Evolutionary conservation across 2,329 filamentous ascomycete species (phyloP).

Genomic region (Davidsoniella australis): DNA sequence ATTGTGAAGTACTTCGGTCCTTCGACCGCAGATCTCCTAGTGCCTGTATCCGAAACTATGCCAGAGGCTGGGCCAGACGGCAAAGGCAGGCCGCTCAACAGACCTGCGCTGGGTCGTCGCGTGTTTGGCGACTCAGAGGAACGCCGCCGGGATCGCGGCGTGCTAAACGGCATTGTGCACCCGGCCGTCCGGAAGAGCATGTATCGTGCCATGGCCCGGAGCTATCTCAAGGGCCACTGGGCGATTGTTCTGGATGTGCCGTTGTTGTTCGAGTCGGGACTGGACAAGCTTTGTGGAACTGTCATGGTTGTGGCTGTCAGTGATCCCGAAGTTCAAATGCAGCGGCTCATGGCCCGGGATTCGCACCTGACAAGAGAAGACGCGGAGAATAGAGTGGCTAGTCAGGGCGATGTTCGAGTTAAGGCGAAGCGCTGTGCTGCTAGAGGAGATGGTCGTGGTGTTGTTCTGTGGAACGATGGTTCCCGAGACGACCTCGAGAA

Average conservation of each 20-base stretch:
- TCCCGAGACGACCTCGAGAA: conserved; percentile 49
- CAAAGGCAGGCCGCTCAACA: conserved; percentile 61
- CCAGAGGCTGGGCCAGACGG: conserved; percentile 37
- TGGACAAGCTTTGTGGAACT: conserved; percentile 72
- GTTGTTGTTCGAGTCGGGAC: conserved; percentile 71
- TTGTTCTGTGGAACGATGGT: conserved; percentile 84
- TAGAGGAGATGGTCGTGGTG: conserved; percentile 45
- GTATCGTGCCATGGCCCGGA: conserved; percentile 53
- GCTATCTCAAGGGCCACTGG: conserved; percentile 64
- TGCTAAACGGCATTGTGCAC: conserved; percentile 82
- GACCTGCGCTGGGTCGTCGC: conserved; percentile 64
- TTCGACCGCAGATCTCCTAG: conserved; percentile 70
- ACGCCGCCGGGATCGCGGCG: conserved; percentile 50
- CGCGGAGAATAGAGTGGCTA: conserved; percentile 68
- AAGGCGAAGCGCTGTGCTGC: conserved; percentile 64
- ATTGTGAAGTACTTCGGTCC: conserved; percentile 70
- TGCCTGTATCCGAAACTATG: conserved; percentile 36
- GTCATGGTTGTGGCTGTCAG: conserved; percentile 75
- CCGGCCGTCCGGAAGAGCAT: conserved; percentile 75
- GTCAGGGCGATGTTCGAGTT: conserved; percentile 69
- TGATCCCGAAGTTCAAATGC: conserved; percentile 69
- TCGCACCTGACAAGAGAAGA: conserved; percentile 66
- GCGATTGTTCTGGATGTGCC: conserved; percentile 87
- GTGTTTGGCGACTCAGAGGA: conserved; percentile 72
- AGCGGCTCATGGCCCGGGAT: conserved; percentile 58